Evolutionary conservation across 306 rosid genomes (phyloP).

Genomic region (Citrullus colocynthis): DNA sequence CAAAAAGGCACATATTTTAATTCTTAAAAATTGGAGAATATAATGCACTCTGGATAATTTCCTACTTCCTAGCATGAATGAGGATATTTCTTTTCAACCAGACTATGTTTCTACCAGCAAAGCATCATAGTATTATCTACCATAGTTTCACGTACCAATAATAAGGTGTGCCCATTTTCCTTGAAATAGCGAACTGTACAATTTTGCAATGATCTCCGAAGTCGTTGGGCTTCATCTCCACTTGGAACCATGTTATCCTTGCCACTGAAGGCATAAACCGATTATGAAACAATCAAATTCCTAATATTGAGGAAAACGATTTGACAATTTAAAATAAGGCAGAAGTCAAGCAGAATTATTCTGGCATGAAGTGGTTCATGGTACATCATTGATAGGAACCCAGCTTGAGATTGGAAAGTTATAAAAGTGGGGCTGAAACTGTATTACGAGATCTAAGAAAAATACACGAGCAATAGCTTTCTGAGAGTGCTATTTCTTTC

Average conservation of each 20-base stretch:
- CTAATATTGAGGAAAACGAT: not conserved
- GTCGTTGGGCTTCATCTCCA: conserved; percentile 62
- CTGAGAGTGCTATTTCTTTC: not conserved
- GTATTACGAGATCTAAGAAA: not conserved
- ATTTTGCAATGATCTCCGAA: conserved; percentile 29
- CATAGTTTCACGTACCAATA: conserved; percentile 49
- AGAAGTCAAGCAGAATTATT: not conserved
- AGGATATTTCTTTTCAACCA: not conserved
- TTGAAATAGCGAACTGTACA: conserved; percentile 60
- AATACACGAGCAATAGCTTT: not conserved
- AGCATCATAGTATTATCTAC: not conserved
- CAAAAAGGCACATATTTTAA: too few relatives aligned
- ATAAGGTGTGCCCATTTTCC: conserved; percentile 84
- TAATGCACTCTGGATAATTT: not conserved
- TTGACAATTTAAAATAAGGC: not conserved
- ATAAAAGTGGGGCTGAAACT: not conserved
- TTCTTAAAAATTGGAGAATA: not conserved
- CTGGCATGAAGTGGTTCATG: not conserved
- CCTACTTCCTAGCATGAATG: not conserved
- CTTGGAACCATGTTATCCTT: conserved; percentile 91
- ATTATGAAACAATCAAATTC: not conserved
- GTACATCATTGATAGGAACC: not conserved
- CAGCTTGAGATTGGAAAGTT: not conserved
- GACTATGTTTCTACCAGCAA: not conserved
- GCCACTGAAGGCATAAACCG: conserved; percentile 41